phyloP scores from a whole-genome alignment of 768 basidiomycete genomes.

The Amanita molliuscula region DNA sequence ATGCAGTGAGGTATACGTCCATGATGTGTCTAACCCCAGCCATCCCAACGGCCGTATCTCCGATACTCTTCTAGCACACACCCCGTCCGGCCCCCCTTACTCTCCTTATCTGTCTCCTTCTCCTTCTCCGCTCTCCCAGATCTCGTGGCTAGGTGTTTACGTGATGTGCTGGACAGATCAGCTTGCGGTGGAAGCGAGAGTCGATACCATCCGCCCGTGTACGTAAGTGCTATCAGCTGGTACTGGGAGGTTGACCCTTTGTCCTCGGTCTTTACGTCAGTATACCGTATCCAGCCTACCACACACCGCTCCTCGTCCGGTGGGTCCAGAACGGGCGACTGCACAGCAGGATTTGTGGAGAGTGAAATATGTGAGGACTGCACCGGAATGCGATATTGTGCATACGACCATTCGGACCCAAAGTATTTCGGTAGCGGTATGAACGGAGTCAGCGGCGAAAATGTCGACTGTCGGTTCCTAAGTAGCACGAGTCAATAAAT shows the following conservation, averaged over 20 bases:
- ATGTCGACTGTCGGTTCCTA: conserved; percentile 78
- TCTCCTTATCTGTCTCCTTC: conserved; percentile 49
- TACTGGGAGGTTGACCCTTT: conserved; percentile 32
- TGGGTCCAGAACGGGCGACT: conserved; percentile 46
- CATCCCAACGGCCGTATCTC: conserved; percentile 83
- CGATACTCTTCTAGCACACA: conserved; percentile 70
- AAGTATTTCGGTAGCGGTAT: conserved; percentile 85
- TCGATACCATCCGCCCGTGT: conserved; percentile 88
- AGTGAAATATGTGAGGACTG: conserved; percentile 78
- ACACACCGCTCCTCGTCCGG: conserved; percentile 79
- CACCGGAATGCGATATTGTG: conserved; percentile 81
- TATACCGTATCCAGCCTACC: conserved; percentile 73
- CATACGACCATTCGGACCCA: conserved; percentile 94
- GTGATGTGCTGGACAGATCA: conserved; percentile 27
- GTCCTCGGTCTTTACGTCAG: conserved; percentile 25
- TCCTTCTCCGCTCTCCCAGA: conserved; percentile 43
- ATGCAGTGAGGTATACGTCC: conserved; percentile 2
- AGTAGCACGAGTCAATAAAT: conserved; percentile 6
- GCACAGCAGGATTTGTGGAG: conserved; percentile 48
- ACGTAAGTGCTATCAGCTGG: conserved; percentile 80
- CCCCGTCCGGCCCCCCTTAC: conserved; percentile 47
- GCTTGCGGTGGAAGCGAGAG: conserved; percentile 40
- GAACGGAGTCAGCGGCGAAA: conserved; percentile 72
- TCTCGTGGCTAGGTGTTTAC: conserved; percentile 24
- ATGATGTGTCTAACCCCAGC: conserved; percentile 46